Percentiles rank a stretch among this genome's conserved stretches.
Evolutionary conservation across 371 early-diverging fungal species (phyloP).

Genomic region (Batrachochytrium dendrobatidis): DNA sequence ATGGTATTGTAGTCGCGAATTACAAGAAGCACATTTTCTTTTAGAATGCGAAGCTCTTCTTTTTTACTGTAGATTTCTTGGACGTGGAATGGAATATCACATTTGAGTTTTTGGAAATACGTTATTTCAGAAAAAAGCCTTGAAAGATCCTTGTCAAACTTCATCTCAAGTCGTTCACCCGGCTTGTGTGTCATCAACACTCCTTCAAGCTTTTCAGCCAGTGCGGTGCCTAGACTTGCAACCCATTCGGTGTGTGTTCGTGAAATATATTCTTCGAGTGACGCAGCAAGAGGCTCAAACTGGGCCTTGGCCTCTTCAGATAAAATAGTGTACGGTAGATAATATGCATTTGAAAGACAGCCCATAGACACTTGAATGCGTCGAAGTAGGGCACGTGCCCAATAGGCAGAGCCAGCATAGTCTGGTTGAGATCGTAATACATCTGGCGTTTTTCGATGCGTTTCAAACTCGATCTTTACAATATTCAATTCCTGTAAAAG

Average conservation of each 20-base stretch:
- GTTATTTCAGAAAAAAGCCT: constrained; percentile 42
- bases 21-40: constrained; percentile 49
- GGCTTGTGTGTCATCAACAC: constrained; percentile 35
- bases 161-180: constrained; percentile 37
- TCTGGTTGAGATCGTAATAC: constrained; percentile 46
- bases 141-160: constrained; percentile 43
- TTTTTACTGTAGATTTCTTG: constrained; percentile 47
- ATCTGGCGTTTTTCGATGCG: constrained; percentile 42
- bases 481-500: constrained; percentile 40
- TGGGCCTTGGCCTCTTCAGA: constrained; percentile 40
- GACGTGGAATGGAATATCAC: constrained; percentile 47
- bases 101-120: constrained; percentile 50
- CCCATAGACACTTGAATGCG: constrained; percentile 34
- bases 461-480: constrained; percentile 49
- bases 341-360: constrained; percentile 31
- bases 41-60: constrained; percentile 49
- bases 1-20: constrained; percentile 51
- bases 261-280: constrained; percentile 45
- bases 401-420: constrained; percentile 47
- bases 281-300: constrained; percentile 34
- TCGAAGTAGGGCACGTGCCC: constrained; percentile 43
- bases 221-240: constrained; percentile 17
- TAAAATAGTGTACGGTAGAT: constrained; percentile 34
- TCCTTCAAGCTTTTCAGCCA: constrained; percentile 32
- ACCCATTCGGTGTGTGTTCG: constrained; percentile 46